Conservation (phyloP, 768 basidiomycete species). For the Jaapia argillacea region DNA sequence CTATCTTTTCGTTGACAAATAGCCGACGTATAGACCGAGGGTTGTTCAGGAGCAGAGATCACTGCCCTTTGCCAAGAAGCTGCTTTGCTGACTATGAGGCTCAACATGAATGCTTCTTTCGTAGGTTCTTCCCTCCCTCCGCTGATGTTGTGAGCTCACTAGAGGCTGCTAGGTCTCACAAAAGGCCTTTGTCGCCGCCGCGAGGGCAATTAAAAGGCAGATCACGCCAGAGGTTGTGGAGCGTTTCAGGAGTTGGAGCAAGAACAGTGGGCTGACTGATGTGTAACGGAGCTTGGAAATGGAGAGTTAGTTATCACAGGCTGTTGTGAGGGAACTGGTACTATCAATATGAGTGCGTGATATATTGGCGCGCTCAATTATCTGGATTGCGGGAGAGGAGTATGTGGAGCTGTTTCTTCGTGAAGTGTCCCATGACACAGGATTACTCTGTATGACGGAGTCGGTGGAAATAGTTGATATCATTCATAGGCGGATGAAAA, state of each 20-base stretch:
- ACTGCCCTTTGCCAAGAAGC: constrained; percentile 92
- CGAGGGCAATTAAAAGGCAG: constrained; percentile 60
- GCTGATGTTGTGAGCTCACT: not conserved
- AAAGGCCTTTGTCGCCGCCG: constrained; percentile 64
- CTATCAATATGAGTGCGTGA: no score
- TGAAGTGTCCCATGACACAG: no score
- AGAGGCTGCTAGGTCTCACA: constrained; percentile 51
- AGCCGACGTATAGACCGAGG: constrained; percentile 56
- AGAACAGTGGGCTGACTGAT: not conserved
- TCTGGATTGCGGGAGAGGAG: no score
- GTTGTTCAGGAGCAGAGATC: constrained; percentile 95
- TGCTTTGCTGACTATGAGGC: constrained; percentile 84
- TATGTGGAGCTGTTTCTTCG: no score
- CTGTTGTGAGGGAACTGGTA: no score
- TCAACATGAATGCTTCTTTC: constrained; percentile 64
- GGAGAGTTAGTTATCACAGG: no score
- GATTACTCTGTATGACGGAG: no score
- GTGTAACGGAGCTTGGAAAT: no score
- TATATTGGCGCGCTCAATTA: no score
- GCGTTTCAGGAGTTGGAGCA: constrained; percentile 65
- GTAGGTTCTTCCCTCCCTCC: constrained; percentile 37
- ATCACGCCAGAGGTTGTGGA: constrained; percentile 75
- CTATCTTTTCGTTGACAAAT: constrained; percentile 1
- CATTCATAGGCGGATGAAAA: no score
- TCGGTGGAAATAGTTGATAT: no score